These are phyloP conservation scores for Candida insectorum DNA, from an alignment of 805 yeast species.

Conservation along the genomic window DNA sequence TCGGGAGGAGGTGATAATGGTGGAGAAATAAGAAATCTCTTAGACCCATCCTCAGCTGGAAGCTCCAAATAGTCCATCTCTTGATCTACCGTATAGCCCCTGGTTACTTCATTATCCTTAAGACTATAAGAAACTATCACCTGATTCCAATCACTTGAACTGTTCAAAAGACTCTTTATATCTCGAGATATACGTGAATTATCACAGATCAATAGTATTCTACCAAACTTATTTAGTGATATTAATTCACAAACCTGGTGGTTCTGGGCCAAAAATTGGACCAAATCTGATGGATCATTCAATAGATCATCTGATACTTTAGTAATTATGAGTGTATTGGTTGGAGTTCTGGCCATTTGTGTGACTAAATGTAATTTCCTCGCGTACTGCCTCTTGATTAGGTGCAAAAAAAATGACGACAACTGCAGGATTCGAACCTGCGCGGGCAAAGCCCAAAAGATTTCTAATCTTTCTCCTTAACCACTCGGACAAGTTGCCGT, in stretches of 20 bases:
- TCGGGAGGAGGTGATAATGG: constrained; percentile 43
- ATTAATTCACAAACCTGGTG: constrained; percentile 30
- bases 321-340: constrained; percentile 38
- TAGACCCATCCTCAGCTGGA: constrained; percentile 36
- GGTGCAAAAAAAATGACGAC: constrained; percentile 40
- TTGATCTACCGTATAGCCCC: constrained; percentile 6
- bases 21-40: constrained; percentile 42
- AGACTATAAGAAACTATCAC: constrained; percentile 28
- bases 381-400: too few species aligned
- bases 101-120: constrained; percentile 26
- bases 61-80: constrained; percentile 32
- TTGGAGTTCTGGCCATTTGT: constrained; percentile 16
- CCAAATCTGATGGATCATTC: constrained; percentile 24
- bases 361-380: neutral
- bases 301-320: constrained; percentile 19
- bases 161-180: constrained; percentile 16
- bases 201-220: constrained; percentile 34
- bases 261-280: constrained; percentile 21
- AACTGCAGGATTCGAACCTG: constrained; percentile 65
- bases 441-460: constrained; percentile 61
- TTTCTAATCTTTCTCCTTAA: constrained; percentile 39
- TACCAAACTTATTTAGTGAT: constrained; percentile 26
- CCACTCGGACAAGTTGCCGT: constrained; percentile 39
- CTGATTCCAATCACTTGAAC: constrained; percentile 13
- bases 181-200: constrained; percentile 17